Percentiles rank a stretch among this genome's conserved stretches.
Conservation (phyloP, 1,284 basidiomycete species). For the Sanghuangporus weigelae region DNA sequence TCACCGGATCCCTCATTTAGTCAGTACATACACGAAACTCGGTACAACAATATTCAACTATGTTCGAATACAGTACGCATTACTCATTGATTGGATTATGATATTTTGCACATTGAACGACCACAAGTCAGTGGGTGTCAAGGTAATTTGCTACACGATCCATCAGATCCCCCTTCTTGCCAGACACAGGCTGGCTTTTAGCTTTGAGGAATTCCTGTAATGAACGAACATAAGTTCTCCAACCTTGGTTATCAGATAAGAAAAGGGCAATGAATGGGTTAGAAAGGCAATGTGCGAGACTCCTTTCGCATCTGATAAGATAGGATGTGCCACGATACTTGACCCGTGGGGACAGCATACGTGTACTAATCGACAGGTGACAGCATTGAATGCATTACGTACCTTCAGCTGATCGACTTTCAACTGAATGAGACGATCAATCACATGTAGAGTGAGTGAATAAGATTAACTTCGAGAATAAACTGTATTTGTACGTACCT, state of each 20-base stretch:
- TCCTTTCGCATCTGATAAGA: conserved; percentile 5
- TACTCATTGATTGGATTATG: background rate
- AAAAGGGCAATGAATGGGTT: background rate
- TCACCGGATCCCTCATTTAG: conserved; percentile 1
- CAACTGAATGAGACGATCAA: conserved; percentile 39
- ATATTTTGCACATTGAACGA: background rate
- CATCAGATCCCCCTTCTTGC: conserved; percentile 66
- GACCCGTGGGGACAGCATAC: background rate
- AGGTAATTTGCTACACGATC: conserved; percentile 60
- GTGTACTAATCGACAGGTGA: conserved; percentile 1
- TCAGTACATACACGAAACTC: background rate
- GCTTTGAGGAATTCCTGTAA: conserved; percentile 62
- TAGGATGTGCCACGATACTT: background rate
- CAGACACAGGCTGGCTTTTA: conserved; percentile 53
- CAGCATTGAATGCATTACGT: conserved; percentile 1
- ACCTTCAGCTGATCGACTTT: conserved; percentile 78
- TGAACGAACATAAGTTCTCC: background rate
- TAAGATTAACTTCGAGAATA: conserved; percentile 16
- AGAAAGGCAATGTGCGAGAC: background rate
- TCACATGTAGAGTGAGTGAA: conserved; percentile 11
- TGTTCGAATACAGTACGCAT: background rate
- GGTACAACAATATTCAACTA: background rate
- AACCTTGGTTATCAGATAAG: conserved; percentile 15
- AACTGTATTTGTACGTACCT: conserved; percentile 41
- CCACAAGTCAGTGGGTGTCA: conserved; percentile 33